Evolutionary conservation across 768 basidiomycete genomes (phyloP).

Genomic region (Russula lepida): DNA sequence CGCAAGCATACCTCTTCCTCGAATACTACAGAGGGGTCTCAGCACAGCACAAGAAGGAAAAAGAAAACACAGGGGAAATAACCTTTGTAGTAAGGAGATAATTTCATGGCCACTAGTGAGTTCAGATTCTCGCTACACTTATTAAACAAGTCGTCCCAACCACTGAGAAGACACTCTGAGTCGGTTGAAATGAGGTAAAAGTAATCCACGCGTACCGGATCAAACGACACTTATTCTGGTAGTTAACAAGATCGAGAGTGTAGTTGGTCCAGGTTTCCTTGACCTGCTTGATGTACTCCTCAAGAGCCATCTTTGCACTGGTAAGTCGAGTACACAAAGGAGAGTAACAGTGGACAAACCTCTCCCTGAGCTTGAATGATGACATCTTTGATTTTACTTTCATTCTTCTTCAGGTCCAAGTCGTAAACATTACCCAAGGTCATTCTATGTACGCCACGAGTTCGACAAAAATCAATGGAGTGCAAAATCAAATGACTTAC

Average conservation of each 20-base stretch:
- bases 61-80: constrained; percentile 2
- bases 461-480: constrained; percentile 7
- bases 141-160: constrained; percentile 95
- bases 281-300: constrained; percentile 93
- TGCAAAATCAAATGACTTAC: constrained; percentile 33
- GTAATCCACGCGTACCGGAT: constrained; percentile 50
- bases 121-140: constrained; percentile 97
- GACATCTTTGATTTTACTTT: constrained; percentile 83
- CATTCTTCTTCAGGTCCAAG: constrained; percentile 91
- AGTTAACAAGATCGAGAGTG: constrained; percentile 92
- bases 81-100: constrained; percentile 99
- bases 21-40: constrained; percentile 47
- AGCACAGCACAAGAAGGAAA: constrained; percentile 13
- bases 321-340: constrained; percentile 26
- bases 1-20: constrained; percentile 65
- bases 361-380: constrained; percentile 98
- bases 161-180: constrained; percentile 38
- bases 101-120: constrained; percentile 92
- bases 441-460: constrained; percentile 52
- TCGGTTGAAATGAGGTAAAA: background rate
- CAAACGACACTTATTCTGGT: constrained; percentile 96
- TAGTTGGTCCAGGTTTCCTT: constrained; percentile 97
- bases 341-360: constrained; percentile 33
- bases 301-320: constrained; percentile 73
- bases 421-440: constrained; percentile 96